Evolutionary conservation across 225 moss, liverwort and hornwort genomes (phyloP).

Genomic region (Thuidium tamariscinum): DNA sequence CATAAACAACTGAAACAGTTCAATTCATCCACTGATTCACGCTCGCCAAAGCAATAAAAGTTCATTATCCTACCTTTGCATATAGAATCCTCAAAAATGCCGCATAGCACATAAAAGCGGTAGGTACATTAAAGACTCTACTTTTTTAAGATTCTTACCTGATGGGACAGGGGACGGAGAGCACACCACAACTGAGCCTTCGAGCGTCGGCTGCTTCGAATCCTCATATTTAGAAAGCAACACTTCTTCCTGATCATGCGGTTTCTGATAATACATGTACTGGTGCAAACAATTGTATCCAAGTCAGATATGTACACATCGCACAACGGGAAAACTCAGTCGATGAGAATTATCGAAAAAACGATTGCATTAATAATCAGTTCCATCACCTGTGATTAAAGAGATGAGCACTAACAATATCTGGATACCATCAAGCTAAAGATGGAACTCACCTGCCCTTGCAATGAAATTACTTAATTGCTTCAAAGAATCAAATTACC

Average conservation of each 20-base stretch:
- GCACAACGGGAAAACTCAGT: neutral
- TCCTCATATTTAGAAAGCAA: neutral
- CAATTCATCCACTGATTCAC: neutral
- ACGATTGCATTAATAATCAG: neutral
- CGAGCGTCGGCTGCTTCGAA: neutral
- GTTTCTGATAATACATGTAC: constrained; percentile 41
- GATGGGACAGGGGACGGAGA: neutral
- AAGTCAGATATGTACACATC: neutral
- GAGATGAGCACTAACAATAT: neutral
- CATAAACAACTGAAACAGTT: neutral
- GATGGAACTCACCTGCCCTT: constrained; percentile 12
- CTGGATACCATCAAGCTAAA: neutral
- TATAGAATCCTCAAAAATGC: neutral
- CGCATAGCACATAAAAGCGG: neutral
- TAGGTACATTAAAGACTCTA: neutral
- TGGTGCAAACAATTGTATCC: neutral
- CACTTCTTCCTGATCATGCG: neutral
- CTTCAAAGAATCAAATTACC: neutral
- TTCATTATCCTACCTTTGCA: neutral
- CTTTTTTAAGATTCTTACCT: constrained; percentile 3
- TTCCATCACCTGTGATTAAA: neutral
- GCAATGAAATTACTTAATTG: neutral
- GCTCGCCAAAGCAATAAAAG: neutral
- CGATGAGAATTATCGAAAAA: neutral
- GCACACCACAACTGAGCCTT: neutral